Base-by-base conservation (phyloP, 805 yeast genomes). In the Sugiyamaella lignohabitans region DNA sequence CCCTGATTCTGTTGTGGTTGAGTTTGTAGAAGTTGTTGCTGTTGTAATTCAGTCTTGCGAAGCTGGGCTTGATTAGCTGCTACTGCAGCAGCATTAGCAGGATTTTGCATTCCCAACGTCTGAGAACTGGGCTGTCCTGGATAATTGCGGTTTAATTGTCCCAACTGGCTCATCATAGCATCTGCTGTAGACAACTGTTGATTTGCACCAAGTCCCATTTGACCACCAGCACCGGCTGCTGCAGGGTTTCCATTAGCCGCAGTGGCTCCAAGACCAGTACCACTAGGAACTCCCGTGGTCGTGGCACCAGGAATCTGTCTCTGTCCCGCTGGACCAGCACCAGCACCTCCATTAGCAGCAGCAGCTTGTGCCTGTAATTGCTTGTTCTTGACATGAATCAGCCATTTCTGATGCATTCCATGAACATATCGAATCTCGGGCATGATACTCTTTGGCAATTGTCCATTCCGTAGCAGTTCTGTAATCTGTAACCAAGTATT, bases 401-500 rank as follows among this genome's bases (percentile, higher is more conserved):
- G 48, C 60, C 60, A 54, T 16, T 57, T 53, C 38, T 49, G 50
- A 45, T 62, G 64, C 38, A 51, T 48, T 19, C 76, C 73, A 62
- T 87, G 87, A 5, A 83, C 78, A 49, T 78, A 82, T 60, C 78
- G 80, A 38, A 85, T 78, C 20, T 75, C 62, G 14, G 76, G 76
- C 68, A 82, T 66, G 22, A 75, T 76, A 29, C 78, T 74, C 4
- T 76, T 74, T 1, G 84, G 78, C 35, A 85, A 65, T 49, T 77
- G 69, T 49, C 78, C 79, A 52, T 76, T 73, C 53, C 78, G 75
- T 38, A 79, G 64, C 54, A 80, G 73, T 37, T 80, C 82, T 62
- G 80, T 78, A 23, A 87, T 78, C 59, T 80, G 85, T 19, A 79
- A 76, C 96, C 96, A 88, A 4, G 94, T 85, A 54, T 76, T 81